Base-by-base conservation (phyloP, 441 rosid species). In the Populus hybrid region DNA sequence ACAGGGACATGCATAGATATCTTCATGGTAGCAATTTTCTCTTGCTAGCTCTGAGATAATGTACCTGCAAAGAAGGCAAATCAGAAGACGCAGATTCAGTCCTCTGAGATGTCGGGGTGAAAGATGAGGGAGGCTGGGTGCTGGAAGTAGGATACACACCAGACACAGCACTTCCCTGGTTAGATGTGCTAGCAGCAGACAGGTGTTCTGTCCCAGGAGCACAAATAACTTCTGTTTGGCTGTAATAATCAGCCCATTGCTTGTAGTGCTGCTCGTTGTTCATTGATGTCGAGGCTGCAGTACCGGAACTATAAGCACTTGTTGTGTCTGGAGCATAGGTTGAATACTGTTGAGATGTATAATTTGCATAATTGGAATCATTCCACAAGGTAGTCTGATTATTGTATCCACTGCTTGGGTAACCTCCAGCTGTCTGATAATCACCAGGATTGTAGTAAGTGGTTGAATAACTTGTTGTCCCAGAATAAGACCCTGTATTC, bases 401-500 rank as follows among this genome's bases (percentile, higher is more conserved):
- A 89, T 81, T 83, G 87, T 93, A 93, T 75, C 90, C 85, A 79
- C 88, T 87, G 76, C 90, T 93, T 76, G 94, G 90, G 83, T 91
- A 97, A 85, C 93, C 94, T 89, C 95, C 95, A 86, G 95, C 85
- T 85, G 97, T 93, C 98, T 97, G 99, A 91, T 97, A 97, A 93
- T 94, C 95, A 94, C 88, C 97, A 90, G 98, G 93, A 93, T 89
- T 90, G 95, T 93, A 90, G 89, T 97, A 93, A 92, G 97, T 89
- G 92, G 92, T 86, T 87, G 99, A 84, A 94, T 93, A 90, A 93
- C 94, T 90, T 85, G 97, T 80, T 88, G 98, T 90, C 91, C 90
- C 98, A 90, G 97, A 88, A 97, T 94, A 91, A 89, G 99, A 97
- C 93, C 95, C 98, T 76, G 97, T 84, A 92, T 94, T 91, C 92